Base-by-base conservation (phyloP, 371 early-diverging fungal species). In the Zancudomyces culisetae region DNA sequence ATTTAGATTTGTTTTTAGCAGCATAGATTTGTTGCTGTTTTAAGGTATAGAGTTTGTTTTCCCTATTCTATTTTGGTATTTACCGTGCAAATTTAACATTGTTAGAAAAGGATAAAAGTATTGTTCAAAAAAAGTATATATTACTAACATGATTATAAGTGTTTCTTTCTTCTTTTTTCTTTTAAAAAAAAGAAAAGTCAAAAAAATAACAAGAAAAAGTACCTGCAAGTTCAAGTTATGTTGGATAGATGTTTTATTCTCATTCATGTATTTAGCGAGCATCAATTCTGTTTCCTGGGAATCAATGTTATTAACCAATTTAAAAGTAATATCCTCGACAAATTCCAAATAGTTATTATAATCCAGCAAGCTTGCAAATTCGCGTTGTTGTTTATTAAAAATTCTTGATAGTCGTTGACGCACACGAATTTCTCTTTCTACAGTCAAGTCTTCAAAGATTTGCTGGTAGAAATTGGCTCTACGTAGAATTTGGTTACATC, bases 401-500 rank as follows among this genome's bases (percentile, higher is more conserved):
- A 81, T 78, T 67, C 77, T 73, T 10, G 81, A 77, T 45, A 87
- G 71, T 45, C 79, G 77, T 61, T 79, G 83, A 52, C 97, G 73
- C 49, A 87, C 79, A 40, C 83, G 77, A n/a, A 91, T 82, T 67
- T 96, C 97, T 68, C 87, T 91, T 60, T 96, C 97, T 3, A 94
- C 93, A 1, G 72, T 70, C 21, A 94, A 72, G 63, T 96, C 91
- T 60, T 91, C 94, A 65, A 96, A 96, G 13, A 84, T 87, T 51
- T 85, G 92, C 28, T 73, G 76, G 52, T 81, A 79, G 66, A 92
- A 94, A 47, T 86, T 77, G 53, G 77, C 77, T 58, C 87, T 88
- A 51, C 86, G 68, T 48, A 96, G 68, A 1, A 81, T 79, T 49
- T 73, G 75, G 21, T 75, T 76, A 72, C 95, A 96, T 10, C 83